Conservation (phyloP, 2,329 filamentous ascomycete species). For the Ophiostoma tasmaniense region DNA sequence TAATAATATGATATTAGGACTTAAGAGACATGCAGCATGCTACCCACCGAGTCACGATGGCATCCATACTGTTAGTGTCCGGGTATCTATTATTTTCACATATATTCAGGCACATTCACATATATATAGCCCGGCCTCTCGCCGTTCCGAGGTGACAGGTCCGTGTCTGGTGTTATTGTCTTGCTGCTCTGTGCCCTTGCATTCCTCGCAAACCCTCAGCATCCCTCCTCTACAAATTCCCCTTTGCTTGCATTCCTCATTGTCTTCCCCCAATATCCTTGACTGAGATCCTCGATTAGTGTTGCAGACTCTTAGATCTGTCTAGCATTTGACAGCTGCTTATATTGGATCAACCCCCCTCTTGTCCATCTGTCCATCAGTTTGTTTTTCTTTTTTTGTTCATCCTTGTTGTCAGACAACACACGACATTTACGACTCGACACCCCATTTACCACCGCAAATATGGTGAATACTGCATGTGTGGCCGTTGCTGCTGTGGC, state of each 20-base stretch:
- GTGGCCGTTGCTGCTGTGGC: slow-evolving; percentile 8
- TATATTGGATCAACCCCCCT: not conserved
- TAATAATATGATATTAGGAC: not conserved
- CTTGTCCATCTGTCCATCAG: not conserved
- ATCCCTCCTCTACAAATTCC: not conserved
- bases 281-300: not conserved
- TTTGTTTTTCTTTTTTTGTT: not conserved
- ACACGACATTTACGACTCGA: not conserved
- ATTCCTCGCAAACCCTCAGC: not conserved
- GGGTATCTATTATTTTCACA: no score
- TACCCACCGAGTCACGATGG: not conserved
- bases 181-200: not conserved
- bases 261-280: not conserved
- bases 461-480: slow-evolving; percentile 7
- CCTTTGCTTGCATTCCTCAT: not conserved
- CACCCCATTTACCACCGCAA: not conserved
- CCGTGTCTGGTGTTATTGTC: not conserved
- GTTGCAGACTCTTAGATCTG: not conserved
- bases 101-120: not conserved
- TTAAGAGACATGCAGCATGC: not conserved
- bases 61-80: no score
- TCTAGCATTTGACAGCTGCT: not conserved
- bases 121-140: not conserved
- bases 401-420: not conserved
- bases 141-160: not conserved